These are phyloP conservation scores for Vaccinium macrocarpon DNA, from an alignment of 148 eudicot genomes.

Conservation along the genomic window DNA sequence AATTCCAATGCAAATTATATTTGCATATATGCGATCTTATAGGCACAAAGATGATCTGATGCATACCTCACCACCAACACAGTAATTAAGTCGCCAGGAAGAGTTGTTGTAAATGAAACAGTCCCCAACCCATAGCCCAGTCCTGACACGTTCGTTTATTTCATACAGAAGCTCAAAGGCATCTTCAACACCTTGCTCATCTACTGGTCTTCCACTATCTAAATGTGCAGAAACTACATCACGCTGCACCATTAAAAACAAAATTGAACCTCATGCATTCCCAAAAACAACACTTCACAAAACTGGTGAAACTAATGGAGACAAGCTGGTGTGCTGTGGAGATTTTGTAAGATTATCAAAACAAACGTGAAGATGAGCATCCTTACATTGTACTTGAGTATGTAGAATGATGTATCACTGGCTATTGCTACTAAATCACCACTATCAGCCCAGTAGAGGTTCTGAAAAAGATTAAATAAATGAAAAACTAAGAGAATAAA, in stretches of 20 bases:
- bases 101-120: conserved; percentile 94
- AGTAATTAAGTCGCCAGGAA: conserved; percentile 94
- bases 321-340: background rate
- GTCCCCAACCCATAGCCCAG: conserved; percentile 99
- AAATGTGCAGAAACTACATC: conserved; percentile 77
- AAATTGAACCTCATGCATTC: background rate
- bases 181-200: conserved; percentile 89
- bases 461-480: conserved; percentile 43
- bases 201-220: conserved; percentile 85
- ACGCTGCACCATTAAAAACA: conserved; percentile 57
- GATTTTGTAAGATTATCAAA: background rate
- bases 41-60: background rate
- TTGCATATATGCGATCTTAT: background rate
- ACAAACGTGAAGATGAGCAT: conserved; percentile 6
- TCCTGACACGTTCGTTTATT: conserved; percentile 90
- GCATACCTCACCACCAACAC: conserved; percentile 99
- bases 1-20: background rate
- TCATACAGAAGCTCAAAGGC: conserved; percentile 96
- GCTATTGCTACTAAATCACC: conserved; percentile 98
- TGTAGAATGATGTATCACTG: conserved; percentile 93
- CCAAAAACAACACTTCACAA: background rate
- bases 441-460: conserved; percentile 98
- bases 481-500: conserved; percentile 14
- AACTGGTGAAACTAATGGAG: background rate
- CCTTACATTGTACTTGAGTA: conserved; percentile 89